Evolutionary conservation across 78 protist genomes (phyloP).

Genomic region (Protostelium mycophagum): DNA sequence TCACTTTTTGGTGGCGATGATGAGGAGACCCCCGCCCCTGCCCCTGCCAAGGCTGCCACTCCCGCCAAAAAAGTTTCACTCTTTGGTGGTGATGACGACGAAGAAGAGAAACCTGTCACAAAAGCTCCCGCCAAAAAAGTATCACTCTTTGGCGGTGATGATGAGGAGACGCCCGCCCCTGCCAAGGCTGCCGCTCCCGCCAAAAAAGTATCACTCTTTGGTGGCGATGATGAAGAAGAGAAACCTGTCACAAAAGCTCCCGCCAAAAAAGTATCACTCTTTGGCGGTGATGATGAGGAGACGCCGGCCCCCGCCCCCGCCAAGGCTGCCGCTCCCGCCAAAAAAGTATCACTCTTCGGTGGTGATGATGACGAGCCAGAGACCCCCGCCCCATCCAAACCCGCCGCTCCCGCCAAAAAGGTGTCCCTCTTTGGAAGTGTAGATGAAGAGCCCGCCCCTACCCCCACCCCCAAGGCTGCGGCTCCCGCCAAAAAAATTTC

Average conservation of each 20-base stretch:
- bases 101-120: neutral
- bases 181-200: neutral
- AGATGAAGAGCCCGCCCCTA: neutral
- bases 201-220: no score
- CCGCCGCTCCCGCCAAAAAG: neutral
- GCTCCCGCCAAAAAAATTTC: neutral
- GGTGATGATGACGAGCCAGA: neutral
- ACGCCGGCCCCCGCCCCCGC: neutral
- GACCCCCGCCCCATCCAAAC: neutral
- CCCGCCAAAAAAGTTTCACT: neutral
- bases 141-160: neutral
- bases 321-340: neutral
- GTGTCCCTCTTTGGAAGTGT: neutral
- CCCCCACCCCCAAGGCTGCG: neutral
- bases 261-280: neutral
- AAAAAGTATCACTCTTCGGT: neutral
- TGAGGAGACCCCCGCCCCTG: neutral
- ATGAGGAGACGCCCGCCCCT: neutral
- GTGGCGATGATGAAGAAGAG: neutral
- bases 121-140: neutral
- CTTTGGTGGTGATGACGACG: neutral
- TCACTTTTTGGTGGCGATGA: neutral
- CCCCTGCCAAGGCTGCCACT: no score
- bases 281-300: neutral
- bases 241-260: neutral